phyloP scores from a whole-genome alignment of 257 asterid species.

The Nicotiana noctiflora region DNA sequence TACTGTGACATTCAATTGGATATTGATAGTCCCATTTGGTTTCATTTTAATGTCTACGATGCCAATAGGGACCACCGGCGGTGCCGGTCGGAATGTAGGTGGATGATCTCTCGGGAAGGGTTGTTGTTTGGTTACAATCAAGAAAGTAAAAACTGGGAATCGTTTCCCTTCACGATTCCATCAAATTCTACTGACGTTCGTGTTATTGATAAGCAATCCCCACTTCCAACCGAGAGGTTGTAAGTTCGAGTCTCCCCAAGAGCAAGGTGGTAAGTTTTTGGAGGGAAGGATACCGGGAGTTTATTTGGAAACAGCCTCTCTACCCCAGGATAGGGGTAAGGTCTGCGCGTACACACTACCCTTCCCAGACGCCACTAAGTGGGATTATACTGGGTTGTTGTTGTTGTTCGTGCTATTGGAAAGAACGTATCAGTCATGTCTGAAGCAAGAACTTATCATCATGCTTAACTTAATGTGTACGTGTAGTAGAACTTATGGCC shows the following conservation, averaged over 20 bases:
- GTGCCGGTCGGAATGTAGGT: constrained; percentile 28
- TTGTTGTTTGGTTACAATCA: constrained; percentile 29
- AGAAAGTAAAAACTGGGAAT: constrained; percentile 23
- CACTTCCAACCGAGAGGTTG: no score
- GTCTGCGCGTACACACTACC: no score
- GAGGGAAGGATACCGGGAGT: no score
- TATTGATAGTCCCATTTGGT: constrained; percentile 13
- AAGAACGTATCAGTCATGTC: background rate
- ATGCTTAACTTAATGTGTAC: background rate
- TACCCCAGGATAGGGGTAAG: no score
- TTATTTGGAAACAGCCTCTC: no score
- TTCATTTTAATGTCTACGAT: constrained; percentile 33
- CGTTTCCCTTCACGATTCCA: background rate
- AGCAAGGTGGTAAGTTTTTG: no score
- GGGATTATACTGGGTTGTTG: no score
- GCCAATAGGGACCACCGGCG: constrained; percentile 19
- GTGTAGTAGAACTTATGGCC: no score
- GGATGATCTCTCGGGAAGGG: constrained; percentile 27
- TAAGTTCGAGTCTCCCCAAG: no score
- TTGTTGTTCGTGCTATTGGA: no score
- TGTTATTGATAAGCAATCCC: no score
- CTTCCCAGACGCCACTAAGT: no score
- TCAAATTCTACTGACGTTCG: background rate
- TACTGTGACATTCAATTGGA: constrained; percentile 33
- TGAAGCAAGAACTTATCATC: background rate